Base-by-base conservation (phyloP, 73 alveolate genomes). In the Halteria grandinella region DNA sequence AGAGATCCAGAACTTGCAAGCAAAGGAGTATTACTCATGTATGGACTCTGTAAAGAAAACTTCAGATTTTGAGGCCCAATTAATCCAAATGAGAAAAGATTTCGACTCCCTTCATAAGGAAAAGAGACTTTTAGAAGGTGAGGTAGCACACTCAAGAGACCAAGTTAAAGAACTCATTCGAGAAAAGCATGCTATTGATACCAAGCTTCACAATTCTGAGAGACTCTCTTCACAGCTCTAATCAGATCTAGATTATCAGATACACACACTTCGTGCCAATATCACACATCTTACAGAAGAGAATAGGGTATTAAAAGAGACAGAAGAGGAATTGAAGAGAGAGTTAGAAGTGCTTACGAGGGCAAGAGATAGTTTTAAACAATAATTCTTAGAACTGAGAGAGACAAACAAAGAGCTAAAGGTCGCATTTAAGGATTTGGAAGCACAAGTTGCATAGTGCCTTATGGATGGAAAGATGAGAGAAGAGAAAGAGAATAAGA, bases 311-410 rank as follows among this genome's bases (percentile, higher is more conserved):
- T 33, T 66, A 1, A 44, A 43, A 11, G 15, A 15, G 3, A 21
- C 25, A 24, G 80, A 66, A 4, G 17, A 1, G 7, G 80, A 66
- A 6, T 23, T 10, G 39, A 66, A 45, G 28, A 66, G 27, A 28
- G 64, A 66, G 29, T 25, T 66, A 5, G 15, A 41, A 15, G 7
- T 1, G 6, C 23, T 66, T 20, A 17, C 29, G 28, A 41, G 28
- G 15, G 80, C 69, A 14, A 66, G 80, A 66, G 80, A 66, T 66
- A 34, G 49, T 23, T 66, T 66, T 36, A 66, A 66, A 47, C 69
- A 66, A 21, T 47, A 66, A 41, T 66, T 66, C 58, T 27, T 66
- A 21, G 80, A 66, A 66, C 28, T 66, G 12, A 66, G 52, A 27
- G 69, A 66, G 28, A 36, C 28, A 18, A 66, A 66, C 21, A 66